Conservation (phyloP, 176 grass and related monocot species). For the Zea mays region DNA sequence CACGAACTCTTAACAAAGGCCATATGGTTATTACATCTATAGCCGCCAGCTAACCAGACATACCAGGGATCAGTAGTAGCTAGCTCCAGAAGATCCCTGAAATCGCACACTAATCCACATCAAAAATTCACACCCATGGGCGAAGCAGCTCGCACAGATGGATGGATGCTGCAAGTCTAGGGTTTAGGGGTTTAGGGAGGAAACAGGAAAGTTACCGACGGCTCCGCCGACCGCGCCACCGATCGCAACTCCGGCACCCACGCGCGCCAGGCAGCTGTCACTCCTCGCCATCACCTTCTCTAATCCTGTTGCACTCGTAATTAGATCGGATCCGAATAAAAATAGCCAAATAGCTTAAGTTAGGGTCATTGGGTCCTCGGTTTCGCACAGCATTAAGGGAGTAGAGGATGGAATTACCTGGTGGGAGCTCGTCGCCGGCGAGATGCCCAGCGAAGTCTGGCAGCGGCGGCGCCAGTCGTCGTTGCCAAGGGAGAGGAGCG, state of each 20-base stretch:
- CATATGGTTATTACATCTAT: neutral
- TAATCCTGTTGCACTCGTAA: neutral
- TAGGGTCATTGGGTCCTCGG: neutral
- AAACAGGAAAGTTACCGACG: conserved; percentile 56
- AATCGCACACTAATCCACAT: neutral
- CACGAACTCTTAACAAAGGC: neutral
- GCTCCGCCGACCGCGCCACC: conserved; percentile 79
- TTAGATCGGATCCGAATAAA: neutral
- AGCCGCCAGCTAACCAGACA: neutral
- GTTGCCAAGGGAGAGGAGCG: neutral
- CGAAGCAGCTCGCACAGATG: neutral
- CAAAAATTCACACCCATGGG: neutral
- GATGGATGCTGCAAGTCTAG: conserved; percentile 9
- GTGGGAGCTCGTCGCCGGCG: neutral
- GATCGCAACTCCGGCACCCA: conserved; percentile 64
- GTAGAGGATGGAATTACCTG: neutral
- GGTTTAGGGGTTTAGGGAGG: conserved; percentile 53
- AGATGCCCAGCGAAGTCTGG: neutral
- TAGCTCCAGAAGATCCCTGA: neutral
- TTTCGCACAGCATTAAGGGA: neutral
- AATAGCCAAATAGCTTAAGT: neutral
- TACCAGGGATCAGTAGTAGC: conserved; percentile 11
- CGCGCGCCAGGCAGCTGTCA: conserved; percentile 70
- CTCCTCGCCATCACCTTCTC: conserved; percentile 49
- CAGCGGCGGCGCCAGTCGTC: neutral